These are phyloP conservation scores for Carex littledalei DNA, from an alignment of 176 grass and related monocot genomes.

Conservation along the genomic window DNA sequence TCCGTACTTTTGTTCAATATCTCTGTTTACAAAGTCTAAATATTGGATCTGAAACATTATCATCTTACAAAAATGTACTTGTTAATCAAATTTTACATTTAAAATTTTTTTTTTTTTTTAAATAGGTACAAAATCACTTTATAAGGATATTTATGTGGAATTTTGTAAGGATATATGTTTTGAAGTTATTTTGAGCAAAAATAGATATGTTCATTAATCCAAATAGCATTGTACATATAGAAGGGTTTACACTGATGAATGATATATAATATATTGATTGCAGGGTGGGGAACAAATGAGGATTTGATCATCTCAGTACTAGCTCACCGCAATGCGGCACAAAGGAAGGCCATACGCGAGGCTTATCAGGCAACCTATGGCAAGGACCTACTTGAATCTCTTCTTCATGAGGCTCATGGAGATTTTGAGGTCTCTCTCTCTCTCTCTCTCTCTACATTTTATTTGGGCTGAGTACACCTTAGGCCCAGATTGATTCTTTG, in stretches of 20 bases:
- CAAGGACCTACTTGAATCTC: conserved; percentile 75
- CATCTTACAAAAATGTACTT: no score
- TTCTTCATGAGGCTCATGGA: conserved; percentile 79
- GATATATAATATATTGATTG: background rate
- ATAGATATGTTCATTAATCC: background rate
- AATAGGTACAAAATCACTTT: no score
- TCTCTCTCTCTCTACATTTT: background rate
- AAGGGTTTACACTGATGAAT: background rate
- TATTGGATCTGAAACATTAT: no score
- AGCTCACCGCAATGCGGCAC: conserved; percentile 67
- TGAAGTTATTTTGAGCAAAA: background rate
- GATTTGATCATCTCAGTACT: conserved; percentile 84
- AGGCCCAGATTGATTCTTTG: background rate
- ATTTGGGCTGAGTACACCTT: background rate
- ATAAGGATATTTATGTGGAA: no score
- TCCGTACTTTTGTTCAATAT: no score
- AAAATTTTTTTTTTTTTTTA: no score
- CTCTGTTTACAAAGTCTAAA: no score
- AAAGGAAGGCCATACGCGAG: conserved; percentile 65
- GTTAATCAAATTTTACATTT: no score
- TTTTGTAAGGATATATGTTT: background rate
- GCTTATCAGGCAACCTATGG: conserved; percentile 56
- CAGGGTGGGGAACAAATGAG: conserved; percentile 95
- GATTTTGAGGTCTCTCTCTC: conserved; percentile 75
- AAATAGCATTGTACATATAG: background rate